Evolutionary conservation across 1,284 basidiomycete species (phyloP), one percentile per base, ranked within the genome.

Genomic region (Pascua guehoae): DNA sequence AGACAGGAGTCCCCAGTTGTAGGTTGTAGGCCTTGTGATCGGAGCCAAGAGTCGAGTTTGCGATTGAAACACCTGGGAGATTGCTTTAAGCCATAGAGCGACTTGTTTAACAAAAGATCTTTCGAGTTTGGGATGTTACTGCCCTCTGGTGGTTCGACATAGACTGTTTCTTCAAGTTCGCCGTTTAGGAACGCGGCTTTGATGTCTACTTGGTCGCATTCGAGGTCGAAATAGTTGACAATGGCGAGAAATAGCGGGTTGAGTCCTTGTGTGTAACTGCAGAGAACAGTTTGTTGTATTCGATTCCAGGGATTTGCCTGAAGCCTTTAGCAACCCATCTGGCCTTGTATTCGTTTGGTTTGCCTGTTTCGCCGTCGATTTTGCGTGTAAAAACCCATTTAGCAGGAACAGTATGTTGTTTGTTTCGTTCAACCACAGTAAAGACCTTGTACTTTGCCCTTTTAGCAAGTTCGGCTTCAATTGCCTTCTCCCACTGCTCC

Each of bases 141-240:
- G n/a, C n/a, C n/a, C n/a, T n/a, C n/a, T n/a, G n/a, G n/a, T n/a
- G n/a, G n/a, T n/a, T n/a, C n/a, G n/a, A n/a, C n/a, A n/a, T n/a
- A n/a, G n/a, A n/a, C n/a, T n/a, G n/a, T n/a, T n/a, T n/a, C n/a
- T n/a, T n/a, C n/a, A n/a, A n/a, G n/a, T n/a, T n/a, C n/a, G n/a
- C n/a, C n/a, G n/a, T n/a, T n/a, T 32, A 32, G 24, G 7, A 32
- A 32, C 4, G 24, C 24, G 56, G 61, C 65, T 14, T 54, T 60
- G 56, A 69, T 66, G 51, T 69, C 65, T 18, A 67, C 62, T 54
- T 66, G 65, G 49, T 66, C 60, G 49, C 64, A 68, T 12, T 66
- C 58, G 1, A 70, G 45, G 47, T 65, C 44, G 40, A 58, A 52
- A 32, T 67, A 48, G 32, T 62, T 66, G 53, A 68, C 62, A 9